Percentiles rank a stretch among this genome's conserved stretches.
These are phyloP conservation scores for Trypanosoma conorhini DNA, from an alignment of 208 protist genomes.

Conservation along the genomic window DNA sequence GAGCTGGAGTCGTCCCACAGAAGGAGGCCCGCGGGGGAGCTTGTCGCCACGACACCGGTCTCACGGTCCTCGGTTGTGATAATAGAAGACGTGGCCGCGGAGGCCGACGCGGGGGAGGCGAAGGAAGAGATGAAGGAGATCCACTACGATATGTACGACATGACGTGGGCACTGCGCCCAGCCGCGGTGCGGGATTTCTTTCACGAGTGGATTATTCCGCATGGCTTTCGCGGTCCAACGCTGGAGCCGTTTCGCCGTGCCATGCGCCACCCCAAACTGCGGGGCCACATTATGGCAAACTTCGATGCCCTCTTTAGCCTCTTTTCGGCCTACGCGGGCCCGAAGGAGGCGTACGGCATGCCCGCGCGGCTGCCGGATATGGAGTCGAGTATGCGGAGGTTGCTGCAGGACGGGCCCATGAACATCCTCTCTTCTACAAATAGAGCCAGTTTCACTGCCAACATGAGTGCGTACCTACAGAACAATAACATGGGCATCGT, in stretches of 20 bases:
- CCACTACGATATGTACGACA: slow-evolving; percentile 39
- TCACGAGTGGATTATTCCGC: slow-evolving; percentile 44
- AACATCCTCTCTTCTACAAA: neutral
- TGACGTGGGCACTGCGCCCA: slow-evolving; percentile 38
- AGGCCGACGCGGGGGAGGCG: neutral
- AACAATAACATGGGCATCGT: slow-evolving; percentile 60
- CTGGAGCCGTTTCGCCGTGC: slow-evolving; percentile 28
- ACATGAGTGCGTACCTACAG: neutral
- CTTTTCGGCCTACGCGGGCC: slow-evolving; percentile 47
- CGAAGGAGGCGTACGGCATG: slow-evolving; percentile 60
- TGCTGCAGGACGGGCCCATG: neutral
- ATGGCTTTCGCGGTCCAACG: slow-evolving; percentile 43
- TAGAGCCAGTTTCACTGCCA: neutral
- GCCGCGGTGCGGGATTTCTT: slow-evolving; percentile 46
- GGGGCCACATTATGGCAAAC: slow-evolving; percentile 31
- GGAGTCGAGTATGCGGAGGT: neutral
- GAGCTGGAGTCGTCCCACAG: slow-evolving; percentile 8
- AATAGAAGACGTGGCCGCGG: neutral
- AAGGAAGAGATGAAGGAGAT: neutral
- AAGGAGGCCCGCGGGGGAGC: neutral
- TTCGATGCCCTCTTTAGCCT: slow-evolving; percentile 46
- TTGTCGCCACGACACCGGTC: too few relatives aligned
- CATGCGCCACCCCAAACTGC: slow-evolving; percentile 19
- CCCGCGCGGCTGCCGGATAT: slow-evolving; percentile 7
- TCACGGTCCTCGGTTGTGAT: too few relatives aligned